Conservation (phyloP, 176 grass and related monocot genomes). For the Oryza brachyantha region DNA sequence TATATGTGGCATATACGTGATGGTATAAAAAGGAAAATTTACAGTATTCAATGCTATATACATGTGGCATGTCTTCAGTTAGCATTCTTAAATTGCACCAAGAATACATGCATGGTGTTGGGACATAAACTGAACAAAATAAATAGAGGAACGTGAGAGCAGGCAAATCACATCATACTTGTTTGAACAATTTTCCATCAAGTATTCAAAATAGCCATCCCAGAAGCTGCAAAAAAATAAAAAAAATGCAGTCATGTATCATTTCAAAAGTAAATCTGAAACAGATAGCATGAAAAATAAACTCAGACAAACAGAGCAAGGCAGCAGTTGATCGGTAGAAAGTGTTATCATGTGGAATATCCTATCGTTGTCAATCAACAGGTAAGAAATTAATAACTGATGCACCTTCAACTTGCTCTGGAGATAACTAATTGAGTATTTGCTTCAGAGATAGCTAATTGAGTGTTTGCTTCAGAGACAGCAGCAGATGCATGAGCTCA, state of each 20-base stretch:
- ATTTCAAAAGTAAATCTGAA: slow-evolving; percentile 14
- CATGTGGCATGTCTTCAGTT: neutral
- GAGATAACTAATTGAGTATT: slow-evolving; percentile 10
- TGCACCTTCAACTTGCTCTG: slow-evolving; percentile 12
- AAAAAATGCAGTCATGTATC: slow-evolving; percentile 29
- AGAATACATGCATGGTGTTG: slow-evolving; percentile 8
- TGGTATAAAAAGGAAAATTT: slow-evolving; percentile 3
- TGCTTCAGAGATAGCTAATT: neutral
- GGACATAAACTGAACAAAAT: slow-evolving; percentile 6
- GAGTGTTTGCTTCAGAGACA: no score
- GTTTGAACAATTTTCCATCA: slow-evolving; percentile 88
- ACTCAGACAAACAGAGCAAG: slow-evolving; percentile 19
- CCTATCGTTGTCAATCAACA: slow-evolving; percentile 8
- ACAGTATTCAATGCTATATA: neutral
- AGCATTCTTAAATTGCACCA: neutral
- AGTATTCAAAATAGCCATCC: slow-evolving; percentile 98
- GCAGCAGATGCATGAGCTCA: neutral
- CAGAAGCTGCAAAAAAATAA: slow-evolving; percentile 95
- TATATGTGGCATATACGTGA: no score
- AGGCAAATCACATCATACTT: slow-evolving; percentile 58
- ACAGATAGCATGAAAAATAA: slow-evolving; percentile 33
- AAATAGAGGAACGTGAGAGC: slow-evolving; percentile 4
- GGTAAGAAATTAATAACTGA: slow-evolving; percentile 28
- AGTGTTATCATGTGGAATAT: slow-evolving; percentile 1
- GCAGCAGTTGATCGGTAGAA: neutral